phyloP scores from a whole-genome alignment of 2,329 filamentous ascomycete genomes.

The Fusarium subglutinans region DNA sequence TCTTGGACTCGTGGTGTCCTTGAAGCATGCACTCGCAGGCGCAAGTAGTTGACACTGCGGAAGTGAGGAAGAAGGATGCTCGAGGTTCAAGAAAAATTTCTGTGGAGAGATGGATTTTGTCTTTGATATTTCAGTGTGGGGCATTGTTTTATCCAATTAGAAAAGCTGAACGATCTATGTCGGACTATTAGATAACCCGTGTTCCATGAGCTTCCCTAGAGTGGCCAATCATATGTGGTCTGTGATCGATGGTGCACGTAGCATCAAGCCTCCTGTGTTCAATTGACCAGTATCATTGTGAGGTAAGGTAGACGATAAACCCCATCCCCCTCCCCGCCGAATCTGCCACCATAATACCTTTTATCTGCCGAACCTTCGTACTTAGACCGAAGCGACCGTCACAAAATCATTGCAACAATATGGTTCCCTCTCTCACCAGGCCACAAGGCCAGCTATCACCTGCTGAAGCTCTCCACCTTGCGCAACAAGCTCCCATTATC shows the following conservation, averaged over 20 bases:
- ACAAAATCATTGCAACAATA: constrained; percentile 38
- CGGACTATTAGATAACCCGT: constrained; percentile 22
- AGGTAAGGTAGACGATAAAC: constrained; percentile 19
- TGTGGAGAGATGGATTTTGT: constrained; percentile 36
- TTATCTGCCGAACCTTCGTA: background rate
- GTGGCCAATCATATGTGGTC: constrained; percentile 32
- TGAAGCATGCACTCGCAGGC: constrained; percentile 40
- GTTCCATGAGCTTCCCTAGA: background rate
- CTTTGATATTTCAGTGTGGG: constrained; percentile 31
- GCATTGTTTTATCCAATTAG: background rate
- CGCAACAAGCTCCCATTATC: constrained; percentile 68
- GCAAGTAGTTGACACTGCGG: constrained; percentile 25
- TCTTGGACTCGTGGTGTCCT: constrained; percentile 25
- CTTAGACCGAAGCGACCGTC: constrained; percentile 2
- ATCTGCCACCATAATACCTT: background rate
- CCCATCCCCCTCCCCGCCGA: background rate
- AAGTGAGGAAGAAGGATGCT: constrained; percentile 36
- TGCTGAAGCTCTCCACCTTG: constrained; percentile 63
- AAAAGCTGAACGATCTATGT: accelerated
- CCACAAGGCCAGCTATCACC: constrained; percentile 67
- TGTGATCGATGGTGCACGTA: constrained; percentile 6
- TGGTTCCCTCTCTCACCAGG: constrained; percentile 64
- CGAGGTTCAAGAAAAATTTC: constrained; percentile 34
- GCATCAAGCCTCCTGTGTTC: constrained; percentile 33
- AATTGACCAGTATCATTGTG: constrained; percentile 25